Evolutionary conservation across 225 moss, liverwort and hornwort genomes (phyloP), one percentile per base, ranked within the genome.

Genomic region (Asterella californica): DNA sequence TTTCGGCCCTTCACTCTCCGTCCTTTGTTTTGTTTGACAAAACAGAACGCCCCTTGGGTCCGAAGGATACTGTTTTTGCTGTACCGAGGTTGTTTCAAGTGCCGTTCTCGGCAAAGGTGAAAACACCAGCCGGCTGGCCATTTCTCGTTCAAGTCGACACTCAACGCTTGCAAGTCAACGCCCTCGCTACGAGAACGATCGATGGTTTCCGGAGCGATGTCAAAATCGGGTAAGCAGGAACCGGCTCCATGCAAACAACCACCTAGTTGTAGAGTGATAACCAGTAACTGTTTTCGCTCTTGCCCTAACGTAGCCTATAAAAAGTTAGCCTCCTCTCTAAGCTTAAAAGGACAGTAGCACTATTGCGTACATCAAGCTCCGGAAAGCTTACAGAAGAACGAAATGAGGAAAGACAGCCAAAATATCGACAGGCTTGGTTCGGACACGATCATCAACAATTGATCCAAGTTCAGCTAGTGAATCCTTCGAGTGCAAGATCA

Each of bases 211-310:
- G n/a, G n/a, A n/a, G n/a, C n/a, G n/a, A n/a, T n/a, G n/a, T n/a
- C 70, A 71, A 94, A 94, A 83, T 94, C 91, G 73, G 94, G 92
- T 74, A 94, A 87, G 75, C 90, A 92, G 24, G 92, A 88, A 75
- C 90, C 85, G 49, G 91, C 68, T 81, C 92, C 94, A 83, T 80
- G 78, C 49, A 94, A 67, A 60, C 82, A 82, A 32, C 90, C 90
- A 71, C 90, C 92, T n/a, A 94, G 80, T 15, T 92, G 91, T 74
- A 92, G 82, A n/a, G 91, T 85, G 65, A 92, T 80, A 72, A 94
- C 92, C 79, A 88, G 85, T 45, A 94, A 82, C 65, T 90, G 85
- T 76, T 94, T 92, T 72, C 88, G 90, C 53, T 92, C 87, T 70
- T 92, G 87, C 80, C 86, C 92, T 94, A 90, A 80, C 88, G 10